Percentiles rank a stretch among this genome's conserved stretches.
These are phyloP conservation scores for Herpetospermum pedunculosum DNA, from an alignment of 306 rosid genomes.

Conservation along the genomic window DNA sequence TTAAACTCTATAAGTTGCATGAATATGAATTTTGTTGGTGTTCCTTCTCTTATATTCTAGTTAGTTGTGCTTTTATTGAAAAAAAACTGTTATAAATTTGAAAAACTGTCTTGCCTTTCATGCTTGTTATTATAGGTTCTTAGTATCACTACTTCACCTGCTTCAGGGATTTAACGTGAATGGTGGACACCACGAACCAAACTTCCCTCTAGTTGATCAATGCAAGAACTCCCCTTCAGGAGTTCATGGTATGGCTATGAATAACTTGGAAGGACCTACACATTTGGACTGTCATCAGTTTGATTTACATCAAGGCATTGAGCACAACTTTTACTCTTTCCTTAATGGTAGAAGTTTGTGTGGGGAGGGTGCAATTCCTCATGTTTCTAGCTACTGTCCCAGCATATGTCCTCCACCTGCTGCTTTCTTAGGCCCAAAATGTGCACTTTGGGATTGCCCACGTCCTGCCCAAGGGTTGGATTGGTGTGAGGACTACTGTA, in stretches of 20 bases:
- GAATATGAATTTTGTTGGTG: constrained; percentile 8
- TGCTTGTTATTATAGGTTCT: background rate
- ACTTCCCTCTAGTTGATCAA: constrained; percentile 49
- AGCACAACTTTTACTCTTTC: constrained; percentile 41
- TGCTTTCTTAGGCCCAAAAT: constrained; percentile 91
- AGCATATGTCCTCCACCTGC: constrained; percentile 87
- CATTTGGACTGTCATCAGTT: constrained; percentile 61
- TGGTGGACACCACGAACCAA: constrained; percentile 56
- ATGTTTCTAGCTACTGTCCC: constrained; percentile 64
- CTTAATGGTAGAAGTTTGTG: constrained; percentile 33
- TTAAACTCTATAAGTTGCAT: background rate
- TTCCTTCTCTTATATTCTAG: background rate
- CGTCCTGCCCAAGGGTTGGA: constrained; percentile 86
- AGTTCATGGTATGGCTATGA: constrained; percentile 35
- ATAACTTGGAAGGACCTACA: constrained; percentile 50
- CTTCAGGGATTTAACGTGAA: constrained; percentile 44
- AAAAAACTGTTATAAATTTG: background rate
- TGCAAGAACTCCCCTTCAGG: constrained; percentile 54
- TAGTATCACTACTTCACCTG: constrained; percentile 3
- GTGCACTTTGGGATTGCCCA: constrained; percentile 99
- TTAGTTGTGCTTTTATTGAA: background rate
- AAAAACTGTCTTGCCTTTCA: background rate
- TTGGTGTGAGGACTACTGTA: constrained; percentile 92
- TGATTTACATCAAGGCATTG: constrained; percentile 51
- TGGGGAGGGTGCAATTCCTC: constrained; percentile 55